phyloP scores from a whole-genome alignment of 768 basidiomycete species.

The Serendipita vermifera region DNA sequence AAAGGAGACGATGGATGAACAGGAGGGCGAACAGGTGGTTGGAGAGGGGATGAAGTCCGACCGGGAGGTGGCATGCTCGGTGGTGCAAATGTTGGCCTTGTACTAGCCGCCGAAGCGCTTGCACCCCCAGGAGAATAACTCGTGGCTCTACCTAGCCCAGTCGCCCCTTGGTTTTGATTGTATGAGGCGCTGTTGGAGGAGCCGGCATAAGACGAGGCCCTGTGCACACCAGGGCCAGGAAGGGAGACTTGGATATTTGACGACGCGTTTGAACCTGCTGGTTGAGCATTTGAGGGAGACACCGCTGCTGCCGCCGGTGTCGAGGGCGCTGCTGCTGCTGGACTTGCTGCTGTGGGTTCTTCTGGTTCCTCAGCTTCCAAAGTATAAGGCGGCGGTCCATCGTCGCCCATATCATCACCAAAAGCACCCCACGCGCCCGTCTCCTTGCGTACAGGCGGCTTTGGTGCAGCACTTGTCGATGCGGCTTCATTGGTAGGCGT shows the following conservation, averaged over 20 bases:
- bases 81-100: too few species aligned
- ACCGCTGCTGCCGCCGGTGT: not conserved
- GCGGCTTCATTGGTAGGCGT: not conserved
- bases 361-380: conserved; percentile 32
- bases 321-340: not conserved
- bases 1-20: not conserved
- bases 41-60: too few species aligned
- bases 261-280: not conserved
- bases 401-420: not conserved
- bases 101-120: too few species aligned
- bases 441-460: conserved; percentile 2
- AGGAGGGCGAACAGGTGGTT: not conserved
- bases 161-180: not conserved
- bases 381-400: conserved; percentile 50
- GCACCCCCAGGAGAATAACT: too few species aligned
- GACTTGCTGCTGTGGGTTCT: not conserved
- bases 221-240: not conserved
- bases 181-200: not conserved
- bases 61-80: too few species aligned
- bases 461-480: not conserved
- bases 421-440: not conserved
- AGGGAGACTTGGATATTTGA: not conserved
- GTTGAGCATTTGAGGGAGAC: not conserved
- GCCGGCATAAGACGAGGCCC: not conserved
- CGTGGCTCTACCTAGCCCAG: not conserved